Evolutionary conservation across 2,329 filamentous ascomycete species (phyloP).

Genomic region (Exophiala viscosa): DNA sequence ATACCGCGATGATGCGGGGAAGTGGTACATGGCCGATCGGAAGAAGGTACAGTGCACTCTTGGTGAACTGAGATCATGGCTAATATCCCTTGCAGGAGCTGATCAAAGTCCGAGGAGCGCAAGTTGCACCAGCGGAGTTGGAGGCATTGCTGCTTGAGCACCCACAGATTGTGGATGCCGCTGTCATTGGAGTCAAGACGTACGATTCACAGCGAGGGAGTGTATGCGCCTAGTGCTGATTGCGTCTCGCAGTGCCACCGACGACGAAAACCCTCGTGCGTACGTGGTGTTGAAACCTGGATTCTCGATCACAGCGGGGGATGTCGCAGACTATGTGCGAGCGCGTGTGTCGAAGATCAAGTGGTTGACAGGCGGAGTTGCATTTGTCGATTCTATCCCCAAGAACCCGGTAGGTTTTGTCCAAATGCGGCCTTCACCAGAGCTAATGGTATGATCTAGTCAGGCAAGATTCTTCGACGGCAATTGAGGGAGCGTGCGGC

Average conservation of each 20-base stretch:
- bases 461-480: slow-evolving; percentile 46
- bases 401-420: slow-evolving; percentile 35
- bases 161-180: slow-evolving; percentile 43
- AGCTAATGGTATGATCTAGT: slow-evolving; percentile 21
- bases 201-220: slow-evolving; percentile 21
- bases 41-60: slow-evolving; percentile 66
- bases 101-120: slow-evolving; percentile 54
- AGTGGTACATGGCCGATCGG: slow-evolving; percentile 84
- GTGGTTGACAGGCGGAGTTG: slow-evolving; percentile 44
- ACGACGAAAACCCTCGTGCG: slow-evolving; percentile 31
- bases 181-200: slow-evolving; percentile 44
- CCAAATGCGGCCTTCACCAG: neutral
- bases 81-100: slow-evolving; percentile 30
- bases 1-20: slow-evolving; percentile 74
- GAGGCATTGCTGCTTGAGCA: slow-evolving; percentile 46
- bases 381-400: slow-evolving; percentile 45
- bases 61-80: slow-evolving; percentile 32
- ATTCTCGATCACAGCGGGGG: slow-evolving; percentile 37
- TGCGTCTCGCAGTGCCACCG: neutral
- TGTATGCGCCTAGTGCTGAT: neutral
- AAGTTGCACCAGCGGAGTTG: slow-evolving; percentile 48
- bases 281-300: slow-evolving; percentile 35
- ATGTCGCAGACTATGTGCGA: slow-evolving; percentile 38
- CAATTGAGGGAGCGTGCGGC: slow-evolving; percentile 18
- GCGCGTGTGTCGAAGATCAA: slow-evolving; percentile 45